These are phyloP conservation scores for Boletus insuetus DNA, from an alignment of 768 basidiomycete species.

Conservation along the genomic window DNA sequence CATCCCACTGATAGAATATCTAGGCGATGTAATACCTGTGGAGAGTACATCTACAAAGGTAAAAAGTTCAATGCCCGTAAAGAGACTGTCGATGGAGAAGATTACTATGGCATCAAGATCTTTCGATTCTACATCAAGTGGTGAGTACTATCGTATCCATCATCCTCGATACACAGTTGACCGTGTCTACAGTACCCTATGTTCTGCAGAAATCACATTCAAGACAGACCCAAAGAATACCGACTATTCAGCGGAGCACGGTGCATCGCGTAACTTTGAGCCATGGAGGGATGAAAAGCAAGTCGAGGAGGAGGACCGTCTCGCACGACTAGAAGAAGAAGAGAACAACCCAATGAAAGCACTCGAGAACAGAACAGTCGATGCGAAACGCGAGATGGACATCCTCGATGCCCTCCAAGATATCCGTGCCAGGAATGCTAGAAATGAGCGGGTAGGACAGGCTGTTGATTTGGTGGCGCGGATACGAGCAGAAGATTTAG, in stretches of 20 bases:
- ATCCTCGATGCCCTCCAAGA: constrained; percentile 95
- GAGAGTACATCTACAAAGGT: constrained; percentile 98
- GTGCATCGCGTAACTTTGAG: constrained; percentile 96
- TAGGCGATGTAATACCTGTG: constrained; percentile 93
- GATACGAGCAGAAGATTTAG: constrained; percentile 63
- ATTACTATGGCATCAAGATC: constrained; percentile 98
- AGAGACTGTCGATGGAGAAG: constrained; percentile 95
- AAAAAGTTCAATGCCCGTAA: constrained; percentile 99
- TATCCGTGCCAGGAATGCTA: constrained; percentile 79
- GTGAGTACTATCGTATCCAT: constrained; percentile 38
- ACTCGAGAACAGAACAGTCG: constrained; percentile 87
- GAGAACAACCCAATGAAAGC: constrained; percentile 98
- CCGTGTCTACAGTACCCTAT: constrained; percentile 64
- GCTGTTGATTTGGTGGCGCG: constrained; percentile 66
- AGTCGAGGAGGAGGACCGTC: constrained; percentile 77
- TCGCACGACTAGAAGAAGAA: constrained; percentile 85
- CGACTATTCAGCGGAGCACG: constrained; percentile 91
- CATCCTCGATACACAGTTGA: constrained; percentile 11
- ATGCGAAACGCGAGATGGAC: constrained; percentile 98
- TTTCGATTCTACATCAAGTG: constrained; percentile 93
- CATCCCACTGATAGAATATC: constrained; percentile 8
- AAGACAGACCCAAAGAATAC: constrained; percentile 99
- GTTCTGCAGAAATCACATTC: constrained; percentile 98
- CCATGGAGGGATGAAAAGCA: constrained; percentile 88
- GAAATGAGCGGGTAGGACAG: constrained; percentile 84